phyloP scores from a whole-genome alignment of 805 yeast species.

The Ogataea kodamae region DNA sequence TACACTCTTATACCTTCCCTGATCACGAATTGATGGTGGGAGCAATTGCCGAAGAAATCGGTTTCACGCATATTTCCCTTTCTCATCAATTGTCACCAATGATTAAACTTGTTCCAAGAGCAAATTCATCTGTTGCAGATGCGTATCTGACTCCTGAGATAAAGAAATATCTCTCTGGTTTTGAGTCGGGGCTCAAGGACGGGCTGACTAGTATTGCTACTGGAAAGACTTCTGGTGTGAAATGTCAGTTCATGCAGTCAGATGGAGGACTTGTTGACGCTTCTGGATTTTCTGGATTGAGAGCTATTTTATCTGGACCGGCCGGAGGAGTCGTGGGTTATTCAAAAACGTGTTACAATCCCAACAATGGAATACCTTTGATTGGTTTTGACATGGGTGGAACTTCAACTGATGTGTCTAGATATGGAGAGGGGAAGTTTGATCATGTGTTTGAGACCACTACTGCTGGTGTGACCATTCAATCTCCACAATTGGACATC shows the following conservation, averaged over 20 bases:
- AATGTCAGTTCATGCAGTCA: slow-evolving; percentile 87
- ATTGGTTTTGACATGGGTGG: slow-evolving; percentile 92
- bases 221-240: slow-evolving; percentile 41
- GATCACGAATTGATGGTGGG: slow-evolving; percentile 64
- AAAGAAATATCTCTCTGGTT: slow-evolving; percentile 56
- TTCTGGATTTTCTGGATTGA: slow-evolving; percentile 75
- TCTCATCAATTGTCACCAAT: slow-evolving; percentile 71
- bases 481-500: slow-evolving; percentile 79
- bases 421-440: slow-evolving; percentile 61
- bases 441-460: slow-evolving; percentile 82
- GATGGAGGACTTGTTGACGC: slow-evolving; percentile 94
- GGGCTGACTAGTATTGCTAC: slow-evolving; percentile 39
- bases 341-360: slow-evolving; percentile 73
- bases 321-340: slow-evolving; percentile 98
- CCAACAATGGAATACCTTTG: slow-evolving; percentile 52
- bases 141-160: slow-evolving; percentile 82
- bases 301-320: slow-evolving; percentile 91
- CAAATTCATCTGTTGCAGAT: slow-evolving; percentile 76
- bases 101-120: slow-evolving; percentile 73
- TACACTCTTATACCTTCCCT: slow-evolving; percentile 73
- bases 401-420: slow-evolving; percentile 80
- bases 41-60: slow-evolving; percentile 56
- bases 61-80: slow-evolving; percentile 65
- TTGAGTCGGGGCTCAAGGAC: slow-evolving; percentile 57
- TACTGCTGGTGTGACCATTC: slow-evolving; percentile 80